phyloP scores from a whole-genome alignment of 1,284 basidiomycete genomes.

The Microbotryum lychnidis-dioicae region DNA sequence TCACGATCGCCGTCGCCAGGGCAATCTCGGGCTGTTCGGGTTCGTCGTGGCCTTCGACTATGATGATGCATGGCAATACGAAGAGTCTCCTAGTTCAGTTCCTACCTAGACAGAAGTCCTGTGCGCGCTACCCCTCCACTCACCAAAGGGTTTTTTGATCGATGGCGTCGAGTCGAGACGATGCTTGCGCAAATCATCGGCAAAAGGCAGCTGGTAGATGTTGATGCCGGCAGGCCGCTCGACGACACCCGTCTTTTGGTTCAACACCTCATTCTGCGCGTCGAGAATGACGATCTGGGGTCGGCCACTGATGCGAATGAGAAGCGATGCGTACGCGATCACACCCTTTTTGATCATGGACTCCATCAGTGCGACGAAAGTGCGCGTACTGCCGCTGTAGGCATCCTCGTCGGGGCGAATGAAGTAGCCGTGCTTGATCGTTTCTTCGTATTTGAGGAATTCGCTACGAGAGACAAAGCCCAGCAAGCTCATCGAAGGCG shows the following conservation, averaged over 20 bases:
- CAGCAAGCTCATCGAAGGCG: slow-evolving; percentile 68
- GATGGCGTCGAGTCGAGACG: slow-evolving; percentile 46
- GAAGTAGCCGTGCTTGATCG: slow-evolving; percentile 83
- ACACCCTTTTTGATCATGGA: slow-evolving; percentile 74
- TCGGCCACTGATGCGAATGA: slow-evolving; percentile 62
- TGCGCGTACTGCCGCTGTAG: slow-evolving; percentile 81
- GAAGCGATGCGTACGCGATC: slow-evolving; percentile 66
- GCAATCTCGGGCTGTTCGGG: slow-evolving; percentile 52
- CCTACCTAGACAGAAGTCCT: no score
- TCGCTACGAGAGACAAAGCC: slow-evolving; percentile 65
- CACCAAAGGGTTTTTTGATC: slow-evolving; percentile 36
- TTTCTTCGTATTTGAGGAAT: slow-evolving; percentile 72
- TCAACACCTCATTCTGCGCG: slow-evolving; percentile 57
- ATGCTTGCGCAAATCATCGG: slow-evolving; percentile 77
- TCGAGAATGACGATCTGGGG: slow-evolving; percentile 64
- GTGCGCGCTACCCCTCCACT: background rate
- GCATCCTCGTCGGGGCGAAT: slow-evolving; percentile 86
- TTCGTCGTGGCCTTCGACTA: slow-evolving; percentile 7
- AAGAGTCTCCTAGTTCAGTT: no score
- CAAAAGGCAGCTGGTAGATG: slow-evolving; percentile 80
- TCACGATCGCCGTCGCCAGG: slow-evolving; percentile 64
- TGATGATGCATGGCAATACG: background rate
- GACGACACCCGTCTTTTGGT: slow-evolving; percentile 62
- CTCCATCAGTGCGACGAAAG: slow-evolving; percentile 77
- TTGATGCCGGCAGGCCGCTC: slow-evolving; percentile 83